Evolutionary conservation across 2,329 filamentous ascomycete species (phyloP).

Genomic region (Ustulina deusta): DNA sequence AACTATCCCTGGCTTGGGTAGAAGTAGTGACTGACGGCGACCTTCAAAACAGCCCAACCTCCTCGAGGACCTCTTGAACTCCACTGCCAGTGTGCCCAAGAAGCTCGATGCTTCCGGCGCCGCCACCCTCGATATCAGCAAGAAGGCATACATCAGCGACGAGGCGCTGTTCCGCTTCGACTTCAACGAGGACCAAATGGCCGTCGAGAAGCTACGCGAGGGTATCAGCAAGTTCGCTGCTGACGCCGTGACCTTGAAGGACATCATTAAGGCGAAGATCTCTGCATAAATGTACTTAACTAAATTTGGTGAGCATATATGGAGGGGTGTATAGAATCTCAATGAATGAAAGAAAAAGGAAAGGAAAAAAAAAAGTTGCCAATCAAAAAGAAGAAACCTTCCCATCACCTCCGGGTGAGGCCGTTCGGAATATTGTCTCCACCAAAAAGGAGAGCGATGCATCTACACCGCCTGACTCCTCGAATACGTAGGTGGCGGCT

Average conservation of each 20-base stretch:
- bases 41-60: constrained; percentile 76
- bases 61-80: constrained; percentile 94
- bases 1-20: not conserved
- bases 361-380: not conserved
- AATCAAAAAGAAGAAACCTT: constrained; percentile 1
- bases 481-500: not conserved
- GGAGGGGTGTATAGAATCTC: constrained; percentile 14
- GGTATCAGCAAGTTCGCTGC: constrained; percentile 99
- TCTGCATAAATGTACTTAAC: constrained; percentile 52
- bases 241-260: constrained; percentile 93
- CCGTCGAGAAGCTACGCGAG: constrained; percentile 98
- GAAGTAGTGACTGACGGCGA: constrained; percentile 24
- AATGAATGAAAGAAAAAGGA: not conserved
- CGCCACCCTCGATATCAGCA: constrained; percentile 77
- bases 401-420: not conserved
- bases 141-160: constrained; percentile 90
- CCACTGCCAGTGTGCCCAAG: constrained; percentile 82
- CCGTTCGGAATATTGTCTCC: not conserved
- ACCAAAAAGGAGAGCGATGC: not conserved
- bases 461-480: not conserved
- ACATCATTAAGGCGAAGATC: constrained; percentile 90
- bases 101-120: constrained; percentile 85
- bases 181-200: constrained; percentile 99
- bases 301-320: constrained; percentile 3
- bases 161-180: constrained; percentile 96